Percentiles rank a stretch among this genome's conserved stretches.
These are phyloP conservation scores for Chlorella variabilis DNA, from an alignment of 163 green algal genomes.

Conservation along the genomic window DNA sequence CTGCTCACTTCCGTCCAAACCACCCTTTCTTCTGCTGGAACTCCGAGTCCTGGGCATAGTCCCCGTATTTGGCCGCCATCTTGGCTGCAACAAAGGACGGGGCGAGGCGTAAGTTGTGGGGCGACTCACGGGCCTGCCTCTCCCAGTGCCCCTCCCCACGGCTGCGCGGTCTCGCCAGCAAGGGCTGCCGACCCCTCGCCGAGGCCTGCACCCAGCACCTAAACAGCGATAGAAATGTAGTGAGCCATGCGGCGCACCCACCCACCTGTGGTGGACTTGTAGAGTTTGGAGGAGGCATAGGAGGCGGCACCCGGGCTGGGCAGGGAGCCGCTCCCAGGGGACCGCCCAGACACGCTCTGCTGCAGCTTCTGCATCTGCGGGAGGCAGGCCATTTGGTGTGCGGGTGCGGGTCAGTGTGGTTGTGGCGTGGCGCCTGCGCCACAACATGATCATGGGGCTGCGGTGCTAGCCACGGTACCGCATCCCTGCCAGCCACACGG, in stretches of 20 bases:
- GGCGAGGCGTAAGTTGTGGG: not conserved
- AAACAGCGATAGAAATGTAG: too few relatives aligned
- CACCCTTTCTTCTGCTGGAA: conserved; percentile 14
- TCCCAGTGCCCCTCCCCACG: too few relatives aligned
- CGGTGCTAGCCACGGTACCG: too few relatives aligned
- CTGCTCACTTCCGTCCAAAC: not conserved
- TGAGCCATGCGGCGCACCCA: too few relatives aligned
- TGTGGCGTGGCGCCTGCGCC: too few relatives aligned
- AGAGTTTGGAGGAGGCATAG: conserved; percentile 31
- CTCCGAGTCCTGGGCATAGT: not conserved
- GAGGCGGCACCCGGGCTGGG: not conserved
- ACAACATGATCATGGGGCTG: too few relatives aligned
- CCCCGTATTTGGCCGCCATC: conserved; percentile 31
- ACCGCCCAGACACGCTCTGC: not conserved
- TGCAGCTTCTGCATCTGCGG: conserved; percentile 47
- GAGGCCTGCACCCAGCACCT: not conserved
- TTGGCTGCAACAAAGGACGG: not conserved
- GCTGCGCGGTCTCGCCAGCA: too few relatives aligned
- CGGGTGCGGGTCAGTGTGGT: not conserved
- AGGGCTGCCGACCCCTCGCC: too few relatives aligned
- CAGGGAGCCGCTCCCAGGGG: not conserved
- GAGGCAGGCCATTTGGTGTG: not conserved
- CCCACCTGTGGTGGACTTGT: too few relatives aligned
- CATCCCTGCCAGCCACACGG: too few relatives aligned
- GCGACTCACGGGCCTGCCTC: not conserved